Percentiles rank a stretch among this genome's conserved stretches.
Evolutionary conservation across 805 yeast genomes (phyloP).

Genomic region (Ogataea naganishii): DNA sequence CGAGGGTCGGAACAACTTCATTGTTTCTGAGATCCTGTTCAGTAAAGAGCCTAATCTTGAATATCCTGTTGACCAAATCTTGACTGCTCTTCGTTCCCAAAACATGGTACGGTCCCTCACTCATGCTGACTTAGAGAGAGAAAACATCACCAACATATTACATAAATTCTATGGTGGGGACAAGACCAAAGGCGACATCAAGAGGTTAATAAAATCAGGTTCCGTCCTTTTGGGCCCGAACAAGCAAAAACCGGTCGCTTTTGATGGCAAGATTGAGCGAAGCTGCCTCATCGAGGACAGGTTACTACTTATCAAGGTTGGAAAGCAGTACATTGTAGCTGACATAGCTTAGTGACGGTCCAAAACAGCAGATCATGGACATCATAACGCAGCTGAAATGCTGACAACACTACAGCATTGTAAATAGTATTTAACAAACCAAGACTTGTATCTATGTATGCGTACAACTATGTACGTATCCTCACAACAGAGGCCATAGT

Average conservation of each 20-base stretch:
- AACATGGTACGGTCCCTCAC: conserved; percentile 37
- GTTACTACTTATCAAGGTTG: conserved; percentile 60
- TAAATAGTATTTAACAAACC: conserved; percentile 6
- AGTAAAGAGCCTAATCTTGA: conserved; percentile 9
- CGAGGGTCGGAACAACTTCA: conserved; percentile 57
- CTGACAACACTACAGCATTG: conserved; percentile 1
- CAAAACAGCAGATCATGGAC: no score
- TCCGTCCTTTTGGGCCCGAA: conserved; percentile 65
- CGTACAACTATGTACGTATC: neutral
- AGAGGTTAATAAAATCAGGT: conserved; percentile 54
- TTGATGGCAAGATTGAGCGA: conserved; percentile 38
- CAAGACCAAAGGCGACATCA: conserved; percentile 26
- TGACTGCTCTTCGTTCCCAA: conserved; percentile 50
- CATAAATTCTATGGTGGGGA: conserved; percentile 38
- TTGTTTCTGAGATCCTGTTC: conserved; percentile 60
- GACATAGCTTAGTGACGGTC: conserved; percentile 24
- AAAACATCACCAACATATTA: conserved; percentile 44
- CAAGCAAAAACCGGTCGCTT: conserved; percentile 39
- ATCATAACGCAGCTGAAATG: no score
- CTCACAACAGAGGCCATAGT: neutral
- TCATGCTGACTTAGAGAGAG: conserved; percentile 19
- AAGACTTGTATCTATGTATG: neutral
- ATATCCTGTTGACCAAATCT: conserved; percentile 30
- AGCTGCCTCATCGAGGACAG: conserved; percentile 49
- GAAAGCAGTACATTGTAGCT: conserved; percentile 63